These are phyloP conservation scores for Cryptosporidium baileyi DNA, from an alignment of 169 alveolate genomes.

Conservation along the genomic window DNA sequence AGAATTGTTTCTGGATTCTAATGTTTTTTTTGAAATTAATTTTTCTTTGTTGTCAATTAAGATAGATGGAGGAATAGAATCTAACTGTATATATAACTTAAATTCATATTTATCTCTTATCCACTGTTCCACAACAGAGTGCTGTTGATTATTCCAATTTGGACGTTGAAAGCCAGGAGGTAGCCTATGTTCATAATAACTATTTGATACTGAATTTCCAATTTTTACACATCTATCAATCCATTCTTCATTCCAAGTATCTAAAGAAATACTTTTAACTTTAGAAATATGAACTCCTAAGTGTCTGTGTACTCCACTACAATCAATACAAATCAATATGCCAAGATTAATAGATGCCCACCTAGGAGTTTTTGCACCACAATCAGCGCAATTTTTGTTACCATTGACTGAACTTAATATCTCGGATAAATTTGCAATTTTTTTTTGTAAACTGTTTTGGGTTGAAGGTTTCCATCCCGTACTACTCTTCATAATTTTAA, in stretches of 20 bases:
- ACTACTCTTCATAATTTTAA: not conserved
- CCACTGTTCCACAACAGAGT: slow-evolving; percentile 81
- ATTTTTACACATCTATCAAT: slow-evolving; percentile 77
- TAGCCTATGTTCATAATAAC: slow-evolving; percentile 75
- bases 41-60: not conserved
- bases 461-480: not conserved
- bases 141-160: slow-evolving; percentile 56
- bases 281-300: slow-evolving; percentile 93
- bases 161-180: slow-evolving; percentile 76
- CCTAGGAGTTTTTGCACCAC: slow-evolving; percentile 92
- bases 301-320: slow-evolving; percentile 95
- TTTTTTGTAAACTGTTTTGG: not conserved
- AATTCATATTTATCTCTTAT: slow-evolving; percentile 84
- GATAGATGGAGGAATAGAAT: slow-evolving; percentile 39
- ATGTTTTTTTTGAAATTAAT: not conserved
- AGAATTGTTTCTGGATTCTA: not conserved
- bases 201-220: slow-evolving; percentile 78
- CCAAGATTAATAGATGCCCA: slow-evolving; percentile 97
- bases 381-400: slow-evolving; percentile 94
- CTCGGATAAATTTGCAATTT: slow-evolving; percentile 23
- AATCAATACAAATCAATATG: slow-evolving; percentile 91
- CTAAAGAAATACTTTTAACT: slow-evolving; percentile 92
- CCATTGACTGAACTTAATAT: slow-evolving; percentile 75
- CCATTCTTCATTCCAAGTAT: slow-evolving; percentile 86
- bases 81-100: slow-evolving; percentile 78